A percentile compares a stretch with the other conserved stretches of the same genome.
Evolutionary conservation across 169 alveolate species (phyloP).

Genomic region (Plasmodium billcollinsi): DNA sequence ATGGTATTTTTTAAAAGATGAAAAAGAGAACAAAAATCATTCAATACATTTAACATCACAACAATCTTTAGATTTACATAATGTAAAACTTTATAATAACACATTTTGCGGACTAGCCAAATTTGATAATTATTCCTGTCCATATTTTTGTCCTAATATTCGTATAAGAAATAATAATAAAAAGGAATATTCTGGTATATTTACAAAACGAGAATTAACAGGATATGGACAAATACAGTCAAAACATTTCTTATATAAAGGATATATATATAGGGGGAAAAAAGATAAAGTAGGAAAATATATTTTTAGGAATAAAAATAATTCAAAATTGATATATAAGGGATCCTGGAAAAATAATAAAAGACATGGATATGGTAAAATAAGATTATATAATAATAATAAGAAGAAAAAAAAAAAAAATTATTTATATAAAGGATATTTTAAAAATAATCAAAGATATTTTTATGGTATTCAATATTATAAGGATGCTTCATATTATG

Average conservation of each 20-base stretch:
- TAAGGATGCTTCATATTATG: conserved; percentile 13
- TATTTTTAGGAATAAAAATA: background rate
- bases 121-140: conserved; percentile 19
- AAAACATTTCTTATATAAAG: conserved; percentile 5
- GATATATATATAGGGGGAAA: conserved; percentile 25
- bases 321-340: background rate
- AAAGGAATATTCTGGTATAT: conserved; percentile 16
- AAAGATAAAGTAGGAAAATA: conserved; percentile 1
- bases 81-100: conserved; percentile 14
- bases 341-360: conserved; percentile 43
- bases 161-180: background rate
- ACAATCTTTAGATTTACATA: conserved; percentile 13
- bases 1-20: conserved; percentile 15
- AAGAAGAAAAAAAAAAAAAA: background rate
- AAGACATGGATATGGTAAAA: conserved; percentile 40
- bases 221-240: conserved; percentile 47
- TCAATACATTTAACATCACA: conserved; percentile 15
- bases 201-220: conserved; percentile 14
- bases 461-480: conserved; percentile 55
- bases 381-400: conserved; percentile 6
- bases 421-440: conserved; percentile 34
- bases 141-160: conserved; percentile 12
- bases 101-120: conserved; percentile 7
- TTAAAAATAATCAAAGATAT: conserved; percentile 28
- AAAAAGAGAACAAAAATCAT: background rate